A percentile compares a stretch with the other conserved stretches of the same genome.
phyloP scores from a whole-genome alignment of 2,329 filamentous ascomycete genomes.

The Lasiodiplodia citricola region DNA sequence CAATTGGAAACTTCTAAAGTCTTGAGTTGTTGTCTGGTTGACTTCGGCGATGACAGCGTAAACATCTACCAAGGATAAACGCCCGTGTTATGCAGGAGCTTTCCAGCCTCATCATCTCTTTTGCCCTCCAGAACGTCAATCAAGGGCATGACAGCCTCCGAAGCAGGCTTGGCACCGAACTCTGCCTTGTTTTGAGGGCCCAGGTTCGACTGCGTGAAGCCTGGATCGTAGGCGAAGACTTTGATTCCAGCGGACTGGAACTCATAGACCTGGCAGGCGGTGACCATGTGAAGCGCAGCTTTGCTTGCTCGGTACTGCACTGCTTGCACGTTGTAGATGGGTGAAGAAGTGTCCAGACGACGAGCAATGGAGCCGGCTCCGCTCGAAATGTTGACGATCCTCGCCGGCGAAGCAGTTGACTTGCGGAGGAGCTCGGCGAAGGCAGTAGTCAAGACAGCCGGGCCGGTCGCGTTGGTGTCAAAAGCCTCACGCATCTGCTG shows the following conservation, averaged over 20 bases:
- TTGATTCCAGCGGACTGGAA: slow-evolving; percentile 38
- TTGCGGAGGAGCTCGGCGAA: slow-evolving; percentile 30
- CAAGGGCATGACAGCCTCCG: slow-evolving; percentile 40
- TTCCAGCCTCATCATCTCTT: slow-evolving; percentile 40
- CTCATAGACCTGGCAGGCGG: slow-evolving; percentile 37
- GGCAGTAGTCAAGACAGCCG: slow-evolving; percentile 35
- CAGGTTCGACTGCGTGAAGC: slow-evolving; percentile 45
- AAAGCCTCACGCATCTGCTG: slow-evolving; percentile 29
- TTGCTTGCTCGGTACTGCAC: slow-evolving; percentile 46
- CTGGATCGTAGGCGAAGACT: slow-evolving; percentile 47
- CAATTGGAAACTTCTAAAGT: too few species aligned
- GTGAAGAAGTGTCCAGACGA: slow-evolving; percentile 34
- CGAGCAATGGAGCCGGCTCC: slow-evolving; percentile 43
- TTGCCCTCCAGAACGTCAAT: slow-evolving; percentile 45
- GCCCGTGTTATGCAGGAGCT: slow-evolving; percentile 41
- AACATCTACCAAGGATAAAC: slow-evolving; percentile 38
- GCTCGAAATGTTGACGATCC: slow-evolving; percentile 45
- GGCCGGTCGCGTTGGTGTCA: slow-evolving; percentile 38
- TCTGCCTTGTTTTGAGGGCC: slow-evolving; percentile 40
- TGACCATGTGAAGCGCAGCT: slow-evolving; percentile 48
- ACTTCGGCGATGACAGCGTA: too few species aligned
- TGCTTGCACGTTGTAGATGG: slow-evolving; percentile 36
- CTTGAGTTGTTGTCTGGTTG: too few species aligned
- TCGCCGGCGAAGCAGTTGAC: slow-evolving; percentile 29
- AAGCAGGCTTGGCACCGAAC: slow-evolving; percentile 43